Evolutionary conservation across 352 stramenopile genomes (phyloP).

Genomic region (Pythium oligandrum): DNA sequence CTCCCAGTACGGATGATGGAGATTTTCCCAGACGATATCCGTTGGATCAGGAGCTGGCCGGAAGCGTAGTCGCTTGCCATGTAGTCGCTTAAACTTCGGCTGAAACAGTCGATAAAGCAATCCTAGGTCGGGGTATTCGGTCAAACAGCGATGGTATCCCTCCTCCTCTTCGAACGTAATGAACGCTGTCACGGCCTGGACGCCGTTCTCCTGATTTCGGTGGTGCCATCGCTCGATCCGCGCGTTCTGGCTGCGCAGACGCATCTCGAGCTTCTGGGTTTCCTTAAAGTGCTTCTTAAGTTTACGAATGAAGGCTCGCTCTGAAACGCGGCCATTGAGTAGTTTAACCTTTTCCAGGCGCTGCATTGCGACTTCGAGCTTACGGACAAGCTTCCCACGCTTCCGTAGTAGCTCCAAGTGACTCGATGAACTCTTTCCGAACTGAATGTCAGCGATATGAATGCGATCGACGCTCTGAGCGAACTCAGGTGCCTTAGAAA

Average conservation of each 20-base stretch:
- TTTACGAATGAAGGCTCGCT: constrained; percentile 36
- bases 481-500: constrained; percentile 49
- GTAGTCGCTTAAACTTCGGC: constrained; percentile 49
- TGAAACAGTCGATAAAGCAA: constrained; percentile 75
- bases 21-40: constrained; percentile 83
- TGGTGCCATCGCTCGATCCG: constrained; percentile 41
- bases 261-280: constrained; percentile 36
- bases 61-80: constrained; percentile 71
- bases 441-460: constrained; percentile 72
- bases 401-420: constrained; percentile 58
- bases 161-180: constrained; percentile 85
- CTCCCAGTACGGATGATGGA: constrained; percentile 59
- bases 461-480: constrained; percentile 53
- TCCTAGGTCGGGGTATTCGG: constrained; percentile 71
- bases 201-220: constrained; percentile 12
- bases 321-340: constrained; percentile 38
- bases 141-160: constrained; percentile 66
- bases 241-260: constrained; percentile 38
- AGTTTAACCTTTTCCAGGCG: constrained; percentile 62
- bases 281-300: constrained; percentile 35
- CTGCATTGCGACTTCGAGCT: constrained; percentile 59
- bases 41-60: constrained; percentile 67
- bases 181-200: constrained; percentile 68
- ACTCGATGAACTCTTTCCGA: constrained; percentile 59
- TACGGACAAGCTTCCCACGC: constrained; percentile 55